These are phyloP conservation scores for Erythrophleum ivorense DNA, from an alignment of 331 rosid genomes.

Conservation along the genomic window DNA sequence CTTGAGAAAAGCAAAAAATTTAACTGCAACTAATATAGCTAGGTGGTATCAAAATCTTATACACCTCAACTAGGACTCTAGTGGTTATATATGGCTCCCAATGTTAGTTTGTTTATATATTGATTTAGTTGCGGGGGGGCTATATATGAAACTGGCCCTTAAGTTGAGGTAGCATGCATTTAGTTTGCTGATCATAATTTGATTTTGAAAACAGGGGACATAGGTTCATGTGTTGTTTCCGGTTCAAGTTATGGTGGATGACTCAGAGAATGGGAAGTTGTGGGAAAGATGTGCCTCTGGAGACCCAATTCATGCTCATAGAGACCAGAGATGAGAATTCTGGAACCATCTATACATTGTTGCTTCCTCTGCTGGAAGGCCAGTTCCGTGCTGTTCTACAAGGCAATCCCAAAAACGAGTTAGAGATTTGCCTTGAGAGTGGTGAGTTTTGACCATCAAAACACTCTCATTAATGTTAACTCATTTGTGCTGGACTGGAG, in stretches of 20 bases:
- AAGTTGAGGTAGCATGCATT: no score
- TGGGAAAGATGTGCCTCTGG: conserved; percentile 87
- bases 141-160: no score
- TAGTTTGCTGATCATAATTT: no score
- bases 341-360: conserved; percentile 71
- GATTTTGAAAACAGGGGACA: conserved; percentile 56
- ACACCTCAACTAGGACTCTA: no score
- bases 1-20: no score
- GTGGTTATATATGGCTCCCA: no score
- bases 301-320: conserved; percentile 89
- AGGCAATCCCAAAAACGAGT: conserved; percentile 80
- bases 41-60: no score
- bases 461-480: background rate
- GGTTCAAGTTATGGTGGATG: conserved; percentile 99
- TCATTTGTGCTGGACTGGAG: background rate
- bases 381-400: conserved; percentile 85
- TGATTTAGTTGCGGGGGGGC: no score
- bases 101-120: no score
- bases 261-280: conserved; percentile 91
- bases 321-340: conserved; percentile 68
- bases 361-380: conserved; percentile 95
- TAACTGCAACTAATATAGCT: no score
- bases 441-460: conserved; percentile 71
- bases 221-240: conserved; percentile 81
- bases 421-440: conserved; percentile 86